Conservation (phyloP, 2,329 filamentous ascomycete species). For the Cordyceps tenuipes region DNA sequence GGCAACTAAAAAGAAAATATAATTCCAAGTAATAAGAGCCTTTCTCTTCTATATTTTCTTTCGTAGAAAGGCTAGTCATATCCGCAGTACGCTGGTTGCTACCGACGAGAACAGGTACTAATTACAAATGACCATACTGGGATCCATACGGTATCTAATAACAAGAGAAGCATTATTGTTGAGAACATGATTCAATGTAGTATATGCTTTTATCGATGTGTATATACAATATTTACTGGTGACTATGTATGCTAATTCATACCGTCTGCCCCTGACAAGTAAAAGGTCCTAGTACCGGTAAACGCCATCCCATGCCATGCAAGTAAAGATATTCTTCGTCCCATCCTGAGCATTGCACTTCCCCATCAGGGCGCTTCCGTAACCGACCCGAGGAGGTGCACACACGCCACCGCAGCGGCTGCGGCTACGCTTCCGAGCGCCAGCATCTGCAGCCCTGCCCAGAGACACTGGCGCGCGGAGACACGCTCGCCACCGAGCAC, state of each 20-base stretch:
- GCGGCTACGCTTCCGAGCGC: constrained; percentile 27
- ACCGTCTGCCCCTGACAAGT: background rate
- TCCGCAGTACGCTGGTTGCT: too few relatives aligned
- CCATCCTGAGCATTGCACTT: background rate
- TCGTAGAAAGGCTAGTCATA: too few relatives aligned
- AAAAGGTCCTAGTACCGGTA: background rate
- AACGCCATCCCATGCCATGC: background rate
- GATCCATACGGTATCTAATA: too few relatives aligned
- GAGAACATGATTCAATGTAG: background rate
- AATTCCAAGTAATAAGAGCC: too few relatives aligned
- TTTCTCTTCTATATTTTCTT: too few relatives aligned
- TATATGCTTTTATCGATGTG: background rate
- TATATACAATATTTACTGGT: background rate
- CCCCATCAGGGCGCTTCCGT: background rate
- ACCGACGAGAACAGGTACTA: too few relatives aligned
- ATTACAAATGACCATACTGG: too few relatives aligned
- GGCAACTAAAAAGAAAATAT: too few relatives aligned
- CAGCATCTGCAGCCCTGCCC: constrained; percentile 27
- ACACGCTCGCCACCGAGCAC: constrained; percentile 20
- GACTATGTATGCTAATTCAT: background rate
- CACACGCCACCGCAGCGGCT: constrained; percentile 22
- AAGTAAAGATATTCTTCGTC: background rate
- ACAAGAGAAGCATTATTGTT: too few relatives aligned
- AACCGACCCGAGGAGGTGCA: constrained; percentile 18
- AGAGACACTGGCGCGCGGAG: constrained; percentile 17